A percentile compares a stretch with the other conserved stretches of the same genome.
Evolutionary conservation across 805 yeast species (phyloP).

Genomic region (Wickerhamiella galacta): DNA sequence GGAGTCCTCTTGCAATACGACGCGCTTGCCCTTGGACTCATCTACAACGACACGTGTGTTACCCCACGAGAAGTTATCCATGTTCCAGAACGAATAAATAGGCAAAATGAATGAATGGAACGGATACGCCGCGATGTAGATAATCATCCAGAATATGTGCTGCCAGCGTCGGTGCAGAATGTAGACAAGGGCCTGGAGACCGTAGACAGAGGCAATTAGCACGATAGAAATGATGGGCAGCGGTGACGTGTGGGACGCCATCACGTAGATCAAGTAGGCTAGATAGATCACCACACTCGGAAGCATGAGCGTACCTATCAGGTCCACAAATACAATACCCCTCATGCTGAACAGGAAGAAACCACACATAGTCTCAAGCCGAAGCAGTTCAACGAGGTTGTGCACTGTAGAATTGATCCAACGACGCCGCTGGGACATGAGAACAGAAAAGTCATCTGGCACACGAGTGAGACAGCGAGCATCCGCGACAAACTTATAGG

Average conservation of each 20-base stretch:
- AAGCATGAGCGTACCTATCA: conserved; percentile 40
- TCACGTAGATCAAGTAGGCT: conserved; percentile 34
- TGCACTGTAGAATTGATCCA: conserved; percentile 56
- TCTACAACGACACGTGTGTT: conserved; percentile 42
- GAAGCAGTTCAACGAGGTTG: conserved; percentile 39
- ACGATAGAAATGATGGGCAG: conserved; percentile 36
- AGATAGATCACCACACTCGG: conserved; percentile 43
- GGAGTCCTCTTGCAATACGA: conserved; percentile 20
- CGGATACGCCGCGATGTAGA: conserved; percentile 41
- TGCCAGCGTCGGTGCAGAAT: conserved; percentile 29
- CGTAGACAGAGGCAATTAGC: conserved; percentile 39
- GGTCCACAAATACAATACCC: conserved; percentile 39
- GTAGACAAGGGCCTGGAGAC: conserved; percentile 43
- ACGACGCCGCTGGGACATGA: conserved; percentile 82
- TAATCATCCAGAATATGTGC: conserved; percentile 37
- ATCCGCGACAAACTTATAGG: conserved; percentile 37
- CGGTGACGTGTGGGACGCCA: conserved; percentile 35
- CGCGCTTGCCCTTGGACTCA: conserved; percentile 35
- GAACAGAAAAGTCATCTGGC: conserved; percentile 69
- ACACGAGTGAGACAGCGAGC: conserved; percentile 43
- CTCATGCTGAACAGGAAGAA: conserved; percentile 46
- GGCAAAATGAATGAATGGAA: conserved; percentile 47
- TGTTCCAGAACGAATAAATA: conserved; percentile 44
- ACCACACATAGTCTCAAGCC: conserved; percentile 43
- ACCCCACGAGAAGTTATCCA: conserved; percentile 52